Percentiles rank a stretch among this genome's conserved stretches.
phyloP scores from a whole-genome alignment of 2,329 filamentous ascomycete species.

The Didymellaceae sp. region DNA sequence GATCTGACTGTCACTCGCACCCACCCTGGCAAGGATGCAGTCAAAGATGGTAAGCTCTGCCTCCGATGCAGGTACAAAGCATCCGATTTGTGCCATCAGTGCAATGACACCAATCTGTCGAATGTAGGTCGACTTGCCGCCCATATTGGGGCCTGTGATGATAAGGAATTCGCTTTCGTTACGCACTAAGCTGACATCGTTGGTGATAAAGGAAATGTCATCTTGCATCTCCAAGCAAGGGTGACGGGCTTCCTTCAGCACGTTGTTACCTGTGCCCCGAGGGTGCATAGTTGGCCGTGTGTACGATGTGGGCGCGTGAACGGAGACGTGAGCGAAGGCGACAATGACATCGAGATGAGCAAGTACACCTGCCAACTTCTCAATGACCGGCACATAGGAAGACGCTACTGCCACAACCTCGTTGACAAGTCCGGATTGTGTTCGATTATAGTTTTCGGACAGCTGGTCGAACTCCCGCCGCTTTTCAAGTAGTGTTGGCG shows the following conservation, averaged over 20 bases:
- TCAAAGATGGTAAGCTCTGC: conserved; percentile 96
- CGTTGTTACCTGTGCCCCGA: conserved; percentile 84
- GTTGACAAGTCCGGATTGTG: conserved; percentile 85
- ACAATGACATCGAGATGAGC: conserved; percentile 96
- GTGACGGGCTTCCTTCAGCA: conserved; percentile 91
- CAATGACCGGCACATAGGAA: conserved; percentile 92
- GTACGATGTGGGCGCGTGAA: conserved; percentile 91
- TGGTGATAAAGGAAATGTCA: conserved; percentile 97
- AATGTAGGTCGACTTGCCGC: conserved; percentile 98
- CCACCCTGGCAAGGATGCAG: conserved; percentile 93
- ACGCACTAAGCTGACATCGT: conserved; percentile 83
- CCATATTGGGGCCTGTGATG: conserved; percentile 99
- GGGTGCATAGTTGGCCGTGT: conserved; percentile 89
- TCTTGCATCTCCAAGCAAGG: conserved; percentile 99
- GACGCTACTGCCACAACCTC: conserved; percentile 94
- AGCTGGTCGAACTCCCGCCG: conserved; percentile 93
- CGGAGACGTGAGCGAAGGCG: conserved; percentile 88
- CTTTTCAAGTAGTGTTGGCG: conserved; percentile 76
- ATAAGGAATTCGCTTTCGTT: conserved; percentile 88
- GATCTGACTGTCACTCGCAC: conserved; percentile 93
- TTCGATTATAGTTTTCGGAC: conserved; percentile 92
- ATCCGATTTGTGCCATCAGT: conserved; percentile 95
- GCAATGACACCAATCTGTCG: conserved; percentile 96
- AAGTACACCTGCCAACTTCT: conserved; percentile 84
- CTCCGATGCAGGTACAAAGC: conserved; percentile 89